These are phyloP conservation scores for Lichtheimia corymbifera DNA, from an alignment of 371 early-diverging fungal species.

Conservation along the genomic window DNA sequence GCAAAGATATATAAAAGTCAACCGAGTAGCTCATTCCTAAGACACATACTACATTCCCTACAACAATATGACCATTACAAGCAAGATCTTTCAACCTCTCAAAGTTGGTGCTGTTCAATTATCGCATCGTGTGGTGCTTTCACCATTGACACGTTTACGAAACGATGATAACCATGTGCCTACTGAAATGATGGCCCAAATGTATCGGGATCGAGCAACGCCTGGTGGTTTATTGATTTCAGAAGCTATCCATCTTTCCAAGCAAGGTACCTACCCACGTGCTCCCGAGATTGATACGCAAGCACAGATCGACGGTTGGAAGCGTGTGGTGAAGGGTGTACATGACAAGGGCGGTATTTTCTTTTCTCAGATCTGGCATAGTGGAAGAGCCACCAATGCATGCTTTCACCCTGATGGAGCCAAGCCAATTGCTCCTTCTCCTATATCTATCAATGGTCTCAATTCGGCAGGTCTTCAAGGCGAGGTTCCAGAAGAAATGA, in stretches of 20 bases:
- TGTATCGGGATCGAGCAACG: conserved; percentile 61
- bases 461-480: conserved; percentile 9
- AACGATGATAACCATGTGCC: conserved; percentile 25
- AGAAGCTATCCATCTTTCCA: conserved; percentile 54
- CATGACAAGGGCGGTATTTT: conserved; percentile 59
- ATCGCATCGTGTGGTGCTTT: conserved; percentile 56
- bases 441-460: conserved; percentile 22
- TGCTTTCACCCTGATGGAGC: conserved; percentile 7
- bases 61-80: too few relatives aligned
- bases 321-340: conserved; percentile 54
- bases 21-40: too few relatives aligned
- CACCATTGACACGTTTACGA: conserved; percentile 56
- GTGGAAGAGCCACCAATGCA: conserved; percentile 13
- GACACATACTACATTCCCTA: too few relatives aligned
- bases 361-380: conserved; percentile 44
- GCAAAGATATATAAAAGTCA: too few relatives aligned
- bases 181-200: conserved; percentile 43
- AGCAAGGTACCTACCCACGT: conserved; percentile 34
- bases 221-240: conserved; percentile 57
- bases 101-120: conserved; percentile 26
- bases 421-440: conserved; percentile 21
- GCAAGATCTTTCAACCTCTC: conserved; percentile 25
- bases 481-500: conserved; percentile 61
- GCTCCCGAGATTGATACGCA: conserved; percentile 50
- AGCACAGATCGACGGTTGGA: conserved; percentile 63